Conservation (phyloP, 768 basidiomycete genomes). For the Russula virescens region DNA sequence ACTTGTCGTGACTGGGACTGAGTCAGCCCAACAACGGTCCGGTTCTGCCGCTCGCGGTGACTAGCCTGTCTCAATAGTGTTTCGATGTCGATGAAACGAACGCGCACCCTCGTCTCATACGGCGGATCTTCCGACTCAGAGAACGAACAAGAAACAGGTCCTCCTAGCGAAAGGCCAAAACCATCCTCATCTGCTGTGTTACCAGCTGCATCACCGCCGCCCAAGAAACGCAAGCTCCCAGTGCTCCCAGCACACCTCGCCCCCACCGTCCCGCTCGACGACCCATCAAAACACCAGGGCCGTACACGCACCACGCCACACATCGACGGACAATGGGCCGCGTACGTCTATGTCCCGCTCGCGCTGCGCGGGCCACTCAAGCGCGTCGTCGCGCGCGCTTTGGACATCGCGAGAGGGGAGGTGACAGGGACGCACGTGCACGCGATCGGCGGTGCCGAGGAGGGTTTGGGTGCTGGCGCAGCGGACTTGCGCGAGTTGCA, state of each 20-base stretch:
- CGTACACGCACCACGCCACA: constrained; percentile 69
- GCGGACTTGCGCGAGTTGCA: constrained; percentile 51
- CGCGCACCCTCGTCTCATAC: constrained; percentile 17
- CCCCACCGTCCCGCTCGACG: constrained; percentile 50
- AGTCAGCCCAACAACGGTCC: too few species aligned
- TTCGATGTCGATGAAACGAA: constrained; percentile 21
- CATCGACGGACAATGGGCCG: constrained; percentile 80
- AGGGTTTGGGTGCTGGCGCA: constrained; percentile 11
- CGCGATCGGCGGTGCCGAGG: constrained; percentile 33
- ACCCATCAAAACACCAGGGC: constrained; percentile 82
- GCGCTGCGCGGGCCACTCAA: constrained; percentile 40
- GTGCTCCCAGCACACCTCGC: constrained; percentile 46
- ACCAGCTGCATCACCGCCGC: background rate
- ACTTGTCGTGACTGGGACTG: too few species aligned
- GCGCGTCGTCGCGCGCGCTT: constrained; percentile 41
- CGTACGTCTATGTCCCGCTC: constrained; percentile 72
- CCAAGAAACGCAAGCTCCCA: constrained; percentile 53
- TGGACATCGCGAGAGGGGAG: constrained; percentile 38
- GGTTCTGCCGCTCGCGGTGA: too few species aligned
- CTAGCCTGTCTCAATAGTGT: too few species aligned
- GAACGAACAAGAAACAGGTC: background rate
- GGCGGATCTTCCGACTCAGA: constrained; percentile 11
- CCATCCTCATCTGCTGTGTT: background rate
- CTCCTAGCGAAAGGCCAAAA: background rate
- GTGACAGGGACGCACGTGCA: constrained; percentile 42